phyloP scores from a whole-genome alignment of 306 rosid genomes.

The Malus sieversii region DNA sequence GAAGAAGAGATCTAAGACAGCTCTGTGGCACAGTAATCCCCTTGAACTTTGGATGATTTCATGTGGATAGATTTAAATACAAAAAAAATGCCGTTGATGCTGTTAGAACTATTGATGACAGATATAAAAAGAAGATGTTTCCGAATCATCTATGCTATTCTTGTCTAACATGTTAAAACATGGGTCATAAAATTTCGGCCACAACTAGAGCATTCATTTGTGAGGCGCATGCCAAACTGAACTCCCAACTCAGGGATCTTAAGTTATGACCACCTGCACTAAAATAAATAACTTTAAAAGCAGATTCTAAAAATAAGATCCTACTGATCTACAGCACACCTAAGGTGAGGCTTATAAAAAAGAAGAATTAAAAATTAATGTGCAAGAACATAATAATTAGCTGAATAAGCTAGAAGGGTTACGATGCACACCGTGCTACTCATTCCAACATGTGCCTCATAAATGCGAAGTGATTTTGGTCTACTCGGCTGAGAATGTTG shows the following conservation, averaged over 20 bases:
- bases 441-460: conserved; percentile 95
- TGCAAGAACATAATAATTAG: conserved; percentile 9
- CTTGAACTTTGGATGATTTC: neutral
- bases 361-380: neutral
- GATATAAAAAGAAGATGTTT: neutral
- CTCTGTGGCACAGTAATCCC: neutral
- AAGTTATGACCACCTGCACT: neutral
- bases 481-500: conserved; percentile 81
- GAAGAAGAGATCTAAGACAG: neutral
- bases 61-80: neutral
- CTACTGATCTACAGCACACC: neutral
- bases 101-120: too few relatives aligned
- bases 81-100: neutral
- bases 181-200: too few relatives aligned
- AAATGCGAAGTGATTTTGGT: conserved; percentile 89
- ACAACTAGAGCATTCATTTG: neutral
- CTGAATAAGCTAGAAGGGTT: conserved; percentile 20
- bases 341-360: neutral
- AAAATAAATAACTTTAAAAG: neutral
- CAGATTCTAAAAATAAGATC: neutral
- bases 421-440: conserved; percentile 77
- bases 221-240: neutral
- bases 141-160: neutral
- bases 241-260: neutral
- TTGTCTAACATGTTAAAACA: too few relatives aligned